Base-by-base conservation (phyloP, 441 rosid genomes). In the Populus hybrid region DNA sequence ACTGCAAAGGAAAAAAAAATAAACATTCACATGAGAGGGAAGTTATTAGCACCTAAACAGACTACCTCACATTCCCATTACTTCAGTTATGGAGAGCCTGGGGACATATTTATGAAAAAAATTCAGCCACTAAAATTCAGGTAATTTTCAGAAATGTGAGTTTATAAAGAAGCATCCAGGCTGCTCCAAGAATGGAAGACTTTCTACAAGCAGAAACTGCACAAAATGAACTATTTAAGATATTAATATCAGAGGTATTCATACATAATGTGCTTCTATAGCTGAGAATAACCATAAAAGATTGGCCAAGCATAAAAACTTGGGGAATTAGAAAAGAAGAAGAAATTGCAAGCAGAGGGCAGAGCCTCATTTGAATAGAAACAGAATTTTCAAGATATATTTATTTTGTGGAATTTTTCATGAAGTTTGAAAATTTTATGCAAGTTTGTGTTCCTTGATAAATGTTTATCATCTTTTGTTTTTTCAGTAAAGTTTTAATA, bases 1-100 rank as follows among this genome's bases (percentile, higher is more conserved):
- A 36, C 90, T 85, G 85, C 76, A 71, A 30, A 76, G 67, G 59
- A 32, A 66, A 67, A 66, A 72, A 79, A 14, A n/a, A n/a, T n/a
- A 73, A 16, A 34, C 1, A 71, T 36, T 57, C 50, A 28, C 42
- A 73, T 9, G 28, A 14, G 30, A 79, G 75, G 53, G n/a, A 42
- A 40, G 11, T n/a, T 40, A 1, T 64, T 73, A 57, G n/a, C 28
- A 57, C 19, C 18, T 8, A 34, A 67, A 10, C 7, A 21, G 30
- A 59, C n/a, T 11, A 70, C 72, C 11, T 24, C 61, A 11, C n/a
- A 7, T 65, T 36, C n/a, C 59, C 5, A 23, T n/a, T 71, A 3
- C 2, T 38, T 21, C 61, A 59, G 18, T 16, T 23, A 74, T 35
- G 28, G 53, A 59, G 5, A 14, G n/a, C n/a, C 50, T 28, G 21